A percentile compares a stretch with the other conserved stretches of the same genome.
Evolutionary conservation across 1,139 yeast species (phyloP).

Genomic region (Saccharomycopsis crataegensis): DNA sequence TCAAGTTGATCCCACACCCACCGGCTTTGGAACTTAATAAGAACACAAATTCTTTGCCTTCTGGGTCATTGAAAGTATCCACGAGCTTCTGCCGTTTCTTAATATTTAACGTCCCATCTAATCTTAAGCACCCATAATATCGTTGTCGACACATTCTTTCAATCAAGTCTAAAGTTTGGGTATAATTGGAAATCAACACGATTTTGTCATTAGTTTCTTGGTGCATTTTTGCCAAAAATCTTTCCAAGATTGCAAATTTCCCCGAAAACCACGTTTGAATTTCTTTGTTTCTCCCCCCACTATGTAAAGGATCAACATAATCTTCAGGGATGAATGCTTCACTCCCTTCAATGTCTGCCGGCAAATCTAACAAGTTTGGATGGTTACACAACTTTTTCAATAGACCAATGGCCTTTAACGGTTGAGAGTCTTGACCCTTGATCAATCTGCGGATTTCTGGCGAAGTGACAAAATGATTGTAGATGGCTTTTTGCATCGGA

Average conservation of each 20-base stretch:
- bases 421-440: slow-evolving; percentile 73
- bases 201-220: slow-evolving; percentile 87
- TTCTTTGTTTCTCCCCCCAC: slow-evolving; percentile 46
- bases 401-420: slow-evolving; percentile 83
- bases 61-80: slow-evolving; percentile 85
- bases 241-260: slow-evolving; percentile 47
- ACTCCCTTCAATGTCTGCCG: slow-evolving; percentile 68
- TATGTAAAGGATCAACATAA: slow-evolving; percentile 37
- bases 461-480: slow-evolving; percentile 69
- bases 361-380: slow-evolving; percentile 75
- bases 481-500: slow-evolving; percentile 67
- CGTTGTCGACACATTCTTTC: slow-evolving; percentile 75
- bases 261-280: slow-evolving; percentile 53
- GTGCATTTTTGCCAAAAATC: slow-evolving; percentile 72
- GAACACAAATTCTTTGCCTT: slow-evolving; percentile 81
- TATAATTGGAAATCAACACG: slow-evolving; percentile 87
- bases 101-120: slow-evolving; percentile 90
- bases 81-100: slow-evolving; percentile 91
- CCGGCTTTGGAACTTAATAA: slow-evolving; percentile 94
- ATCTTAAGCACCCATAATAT: slow-evolving; percentile 70
- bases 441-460: slow-evolving; percentile 68
- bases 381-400: slow-evolving; percentile 89
- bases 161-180: slow-evolving; percentile 86
- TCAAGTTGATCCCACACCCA: slow-evolving; percentile 95
- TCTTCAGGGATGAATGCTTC: slow-evolving; percentile 67